These are phyloP conservation scores for Calonectria leucothoes DNA, from an alignment of 2,329 filamentous ascomycete species.

Conservation along the genomic window DNA sequence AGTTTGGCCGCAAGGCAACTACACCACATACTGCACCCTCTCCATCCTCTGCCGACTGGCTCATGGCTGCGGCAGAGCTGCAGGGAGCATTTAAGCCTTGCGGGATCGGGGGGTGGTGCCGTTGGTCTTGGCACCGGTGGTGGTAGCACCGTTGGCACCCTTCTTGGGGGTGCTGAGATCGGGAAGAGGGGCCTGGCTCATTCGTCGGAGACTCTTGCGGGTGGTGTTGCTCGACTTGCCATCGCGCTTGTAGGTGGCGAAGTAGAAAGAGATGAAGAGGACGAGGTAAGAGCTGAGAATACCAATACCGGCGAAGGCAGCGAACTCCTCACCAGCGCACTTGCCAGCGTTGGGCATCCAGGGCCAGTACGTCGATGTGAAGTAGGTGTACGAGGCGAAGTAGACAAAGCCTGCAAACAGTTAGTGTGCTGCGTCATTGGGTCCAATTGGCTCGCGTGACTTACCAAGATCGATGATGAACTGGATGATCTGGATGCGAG, in stretches of 20 bases:
- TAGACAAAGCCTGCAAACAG: conserved; percentile 84
- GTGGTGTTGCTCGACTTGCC: conserved; percentile 83
- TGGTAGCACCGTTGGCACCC: conserved; percentile 50
- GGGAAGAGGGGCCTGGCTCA: conserved; percentile 76
- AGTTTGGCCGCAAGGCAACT: not conserved
- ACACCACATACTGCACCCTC: not conserved
- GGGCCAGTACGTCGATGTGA: conserved; percentile 89
- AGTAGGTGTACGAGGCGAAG: conserved; percentile 99
- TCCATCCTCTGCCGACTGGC: not conserved
- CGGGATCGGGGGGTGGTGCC: conserved; percentile 74
- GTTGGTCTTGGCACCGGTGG: conserved; percentile 67
- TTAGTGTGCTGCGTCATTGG: conserved; percentile 23
- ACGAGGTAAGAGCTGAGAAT: conserved; percentile 96
- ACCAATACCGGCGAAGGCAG: conserved; percentile 89
- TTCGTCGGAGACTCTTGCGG: conserved; percentile 79
- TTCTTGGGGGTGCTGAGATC: conserved; percentile 69
- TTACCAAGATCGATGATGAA: conserved; percentile 96
- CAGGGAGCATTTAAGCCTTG: conserved; percentile 63
- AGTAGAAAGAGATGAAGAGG: conserved; percentile 99
- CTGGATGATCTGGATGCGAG: conserved; percentile 94
- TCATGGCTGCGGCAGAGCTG: not conserved
- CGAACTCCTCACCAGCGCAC: conserved; percentile 97
- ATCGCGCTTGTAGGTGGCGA: conserved; percentile 93
- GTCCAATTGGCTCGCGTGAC: conserved; percentile 43
- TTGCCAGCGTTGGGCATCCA: conserved; percentile 85